A percentile compares a stretch with the other conserved stretches of the same genome.
Conservation (phyloP, 306 rosid species). For the Lablab purpureus region DNA sequence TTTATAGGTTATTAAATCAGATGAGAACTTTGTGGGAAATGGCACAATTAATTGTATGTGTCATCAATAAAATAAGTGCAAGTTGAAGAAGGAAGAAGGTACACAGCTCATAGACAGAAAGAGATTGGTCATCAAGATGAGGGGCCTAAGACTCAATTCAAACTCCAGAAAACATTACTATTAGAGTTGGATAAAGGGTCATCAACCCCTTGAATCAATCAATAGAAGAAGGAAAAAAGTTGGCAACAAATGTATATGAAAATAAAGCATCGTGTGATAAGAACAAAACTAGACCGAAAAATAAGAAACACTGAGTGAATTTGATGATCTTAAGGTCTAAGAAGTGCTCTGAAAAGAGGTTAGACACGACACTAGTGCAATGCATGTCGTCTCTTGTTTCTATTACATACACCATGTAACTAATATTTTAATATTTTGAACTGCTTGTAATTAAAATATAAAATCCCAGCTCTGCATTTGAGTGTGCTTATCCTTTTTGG, state of each 20-base stretch:
- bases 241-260: neutral
- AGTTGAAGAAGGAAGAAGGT: constrained; percentile 1
- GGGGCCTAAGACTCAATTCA: neutral
- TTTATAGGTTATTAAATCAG: neutral
- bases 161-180: neutral
- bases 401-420: no score
- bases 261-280: neutral
- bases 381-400: neutral
- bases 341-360: no score
- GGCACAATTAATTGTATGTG: neutral
- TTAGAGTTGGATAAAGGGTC: neutral
- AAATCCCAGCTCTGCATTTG: no score
- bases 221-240: no score
- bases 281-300: neutral
- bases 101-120: constrained; percentile 16
- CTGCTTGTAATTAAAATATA: no score
- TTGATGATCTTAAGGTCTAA: no score
- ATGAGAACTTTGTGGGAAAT: neutral
- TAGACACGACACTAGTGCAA: no score
- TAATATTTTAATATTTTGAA: no score
- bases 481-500: no score
- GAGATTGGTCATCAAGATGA: constrained; percentile 1
- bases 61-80: neutral
- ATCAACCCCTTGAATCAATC: no score
- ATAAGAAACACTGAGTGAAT: neutral